phyloP scores from a whole-genome alignment of 2,329 filamentous ascomycete genomes.

The Cryphonectria naterciae region DNA sequence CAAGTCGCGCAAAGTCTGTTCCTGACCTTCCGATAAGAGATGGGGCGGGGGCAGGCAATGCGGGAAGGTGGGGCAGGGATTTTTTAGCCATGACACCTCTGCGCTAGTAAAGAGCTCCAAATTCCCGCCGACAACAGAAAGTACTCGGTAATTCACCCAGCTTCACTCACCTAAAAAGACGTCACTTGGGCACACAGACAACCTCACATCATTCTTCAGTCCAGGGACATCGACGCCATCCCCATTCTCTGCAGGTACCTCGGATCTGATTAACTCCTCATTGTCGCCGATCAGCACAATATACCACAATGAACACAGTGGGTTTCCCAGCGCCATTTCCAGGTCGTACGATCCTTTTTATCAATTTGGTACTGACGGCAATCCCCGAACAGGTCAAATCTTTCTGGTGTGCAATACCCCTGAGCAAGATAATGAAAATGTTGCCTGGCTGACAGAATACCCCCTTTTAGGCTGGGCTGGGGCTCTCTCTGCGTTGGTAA shows the following conservation, averaged over 20 bases:
- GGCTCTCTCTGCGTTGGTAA: constrained; percentile 82
- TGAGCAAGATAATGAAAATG: background rate
- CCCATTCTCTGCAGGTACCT: background rate
- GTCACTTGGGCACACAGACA: constrained; percentile 5
- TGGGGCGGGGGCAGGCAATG: constrained; percentile 2
- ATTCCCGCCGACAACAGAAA: constrained; percentile 4
- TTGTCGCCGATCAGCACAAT: background rate
- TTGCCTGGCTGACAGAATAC: constrained; percentile 24
- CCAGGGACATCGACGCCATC: background rate
- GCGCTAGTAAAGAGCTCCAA: constrained; percentile 13
- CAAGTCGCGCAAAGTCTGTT: background rate
- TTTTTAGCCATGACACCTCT: background rate
- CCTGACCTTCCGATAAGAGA: constrained; percentile 1
- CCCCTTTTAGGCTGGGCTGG: constrained; percentile 77
- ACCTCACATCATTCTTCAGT: background rate
- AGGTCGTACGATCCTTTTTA: background rate
- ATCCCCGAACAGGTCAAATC: constrained; percentile 57
- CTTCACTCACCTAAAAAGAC: background rate
- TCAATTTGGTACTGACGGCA: constrained; percentile 18
- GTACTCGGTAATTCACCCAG: no score
- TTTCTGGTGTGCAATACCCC: constrained; percentile 57
- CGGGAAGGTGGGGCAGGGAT: constrained; percentile 2
- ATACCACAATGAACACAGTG: constrained; percentile 59
- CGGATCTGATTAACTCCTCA: background rate
- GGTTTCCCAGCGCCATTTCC: constrained; percentile 33